Base-by-base conservation (phyloP, 352 stramenopile genomes). In the Phytophthora tentaculata region DNA sequence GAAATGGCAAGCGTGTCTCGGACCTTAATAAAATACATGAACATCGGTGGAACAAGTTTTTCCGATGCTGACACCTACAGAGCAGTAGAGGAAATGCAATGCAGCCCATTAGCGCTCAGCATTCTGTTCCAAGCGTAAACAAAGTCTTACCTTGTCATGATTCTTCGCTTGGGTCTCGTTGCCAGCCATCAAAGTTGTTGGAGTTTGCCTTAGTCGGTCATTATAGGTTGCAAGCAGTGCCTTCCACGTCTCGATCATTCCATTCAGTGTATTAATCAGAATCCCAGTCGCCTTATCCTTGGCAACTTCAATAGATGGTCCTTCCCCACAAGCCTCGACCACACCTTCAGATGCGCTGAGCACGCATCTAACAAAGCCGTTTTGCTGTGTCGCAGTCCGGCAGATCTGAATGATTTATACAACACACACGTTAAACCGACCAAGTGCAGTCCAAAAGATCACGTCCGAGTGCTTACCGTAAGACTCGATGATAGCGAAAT, bases 21-120 rank as follows among this genome's bases (percentile, higher is more conserved):
- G 4, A 95, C 71, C 13, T 53, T 69, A 53, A 95, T 86, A 39
- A 74, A 79, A 48, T 86, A 92, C 67, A 88, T 81, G n/a, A 68
- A 73, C 43, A 77, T 32, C 13, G 72, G 69, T 26, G 74, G 64
- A 48, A 80, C 68, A 24, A 84, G 73, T 29, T 73, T 77, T 53
- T 84, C 71, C n/a, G 56, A 61, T 52, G 53, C 24, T 16, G 60
- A 68, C 23, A 81, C 62, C 76, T 81, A 23, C 22, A 48, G 24
- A 6, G 20, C 2, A 44, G 60, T 49, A 10, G 14, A 28, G 35
- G 20, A 29, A 45, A 37, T 56, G 32, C 19, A 45, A 37, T 56
- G 32, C 19, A 54, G 1, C 47, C 2, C 43, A 55, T 65, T 23
- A 61, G n/a, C 48, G 22, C 44, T 58, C 22, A 19, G 49, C n/a